A percentile compares a stretch with the other conserved stretches of the same genome.
Conservation (phyloP, 2,329 filamentous ascomycete species). For the Fragosphaeria purpurea region DNA sequence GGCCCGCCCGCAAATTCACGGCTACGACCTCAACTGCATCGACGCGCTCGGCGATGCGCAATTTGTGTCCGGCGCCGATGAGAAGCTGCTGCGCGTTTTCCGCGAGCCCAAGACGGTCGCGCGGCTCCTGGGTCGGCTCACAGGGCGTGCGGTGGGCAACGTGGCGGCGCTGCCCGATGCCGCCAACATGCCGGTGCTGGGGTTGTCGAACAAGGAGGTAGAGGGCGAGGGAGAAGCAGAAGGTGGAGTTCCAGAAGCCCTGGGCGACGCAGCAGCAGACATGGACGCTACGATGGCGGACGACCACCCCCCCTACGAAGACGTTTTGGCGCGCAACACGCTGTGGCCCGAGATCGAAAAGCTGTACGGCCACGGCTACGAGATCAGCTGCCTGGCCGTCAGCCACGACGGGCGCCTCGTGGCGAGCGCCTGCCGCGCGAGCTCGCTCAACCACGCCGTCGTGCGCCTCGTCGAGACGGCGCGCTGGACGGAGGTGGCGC, state of each 20-base stretch:
- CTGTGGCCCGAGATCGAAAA: conserved; percentile 96
- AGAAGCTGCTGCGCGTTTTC: conserved; percentile 96
- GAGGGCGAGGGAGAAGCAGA: conserved; percentile 28
- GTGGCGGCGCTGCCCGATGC: conserved; percentile 61
- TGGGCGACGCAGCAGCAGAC: conserved; percentile 19
- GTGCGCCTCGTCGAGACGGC: conserved; percentile 82
- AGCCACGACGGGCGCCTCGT: conserved; percentile 66
- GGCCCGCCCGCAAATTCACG: conserved; percentile 90
- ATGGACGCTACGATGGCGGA: conserved; percentile 51
- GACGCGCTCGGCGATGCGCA: conserved; percentile 60
- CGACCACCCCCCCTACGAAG: conserved; percentile 73
- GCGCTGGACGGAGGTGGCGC: conserved; percentile 78
- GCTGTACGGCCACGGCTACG: conserved; percentile 94
- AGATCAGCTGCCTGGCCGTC: conserved; percentile 78
- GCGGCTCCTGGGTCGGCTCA: conserved; percentile 57
- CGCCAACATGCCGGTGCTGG: conserved; percentile 88
- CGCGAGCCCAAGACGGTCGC: conserved; percentile 79
- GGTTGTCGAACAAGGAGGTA: conserved; percentile 91
- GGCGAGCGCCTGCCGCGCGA: conserved; percentile 88
- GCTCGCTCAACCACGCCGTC: conserved; percentile 86
- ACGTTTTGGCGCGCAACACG: conserved; percentile 78
- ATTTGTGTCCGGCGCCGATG: conserved; percentile 91
- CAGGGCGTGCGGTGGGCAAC: conserved; percentile 35
- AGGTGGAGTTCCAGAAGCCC: conserved; percentile 18
- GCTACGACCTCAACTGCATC: conserved; percentile 94